Evolutionary conservation across 108 stramenopile species (phyloP), one percentile per base, ranked within the genome.

Genomic region (Cyclotella distinguenda): DNA sequence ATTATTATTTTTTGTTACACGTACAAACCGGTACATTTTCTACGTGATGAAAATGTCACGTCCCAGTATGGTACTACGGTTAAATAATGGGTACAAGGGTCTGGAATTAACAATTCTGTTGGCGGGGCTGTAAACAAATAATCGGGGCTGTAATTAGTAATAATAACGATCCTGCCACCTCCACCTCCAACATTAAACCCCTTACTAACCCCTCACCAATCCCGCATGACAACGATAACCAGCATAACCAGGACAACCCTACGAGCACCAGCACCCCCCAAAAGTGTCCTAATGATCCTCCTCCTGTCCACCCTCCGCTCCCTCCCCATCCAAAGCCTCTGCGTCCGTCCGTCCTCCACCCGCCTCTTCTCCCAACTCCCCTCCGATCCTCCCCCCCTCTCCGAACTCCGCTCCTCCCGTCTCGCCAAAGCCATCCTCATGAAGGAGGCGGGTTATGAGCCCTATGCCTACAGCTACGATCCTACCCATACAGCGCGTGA

Each of bases 401-500:
- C 84, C 22, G 95, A 95, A 81, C 52, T 96, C 6, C 86, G 88
- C 46, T 52, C 70, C 34, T 80, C 72, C 50, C 90, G 94, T 26
- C 57, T 94, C 25, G 86, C 81, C 51, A 97, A 97, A 72, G 78
- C 86, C 0, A 57, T 80, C 25, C 70, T 86, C 40, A 94, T 96
- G 90, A 62, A 85, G 43, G 83, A 90, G 8, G 87, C 81, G 15
- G 86, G 89, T 27, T 72, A 71, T 0, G 86, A 91, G 57, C 93
- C 96, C 4, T 96, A 85, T 56, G 96, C 86, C 35, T 93, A 94
- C 60, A 77, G 80, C 6, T 96, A 66, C 77, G 64, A 71, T 21
- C 74, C 72, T 1, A 90, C 89, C 16, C 72, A 72, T 13, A 79
- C 89, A 4, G 88, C 90, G 2, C 58, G 80, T 1, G 58, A 82